A percentile compares a stretch with the other conserved stretches of the same genome.
Conservation (phyloP, 2,329 filamentous ascomycete genomes). For the Sporothrix pseudoabietina region DNA sequence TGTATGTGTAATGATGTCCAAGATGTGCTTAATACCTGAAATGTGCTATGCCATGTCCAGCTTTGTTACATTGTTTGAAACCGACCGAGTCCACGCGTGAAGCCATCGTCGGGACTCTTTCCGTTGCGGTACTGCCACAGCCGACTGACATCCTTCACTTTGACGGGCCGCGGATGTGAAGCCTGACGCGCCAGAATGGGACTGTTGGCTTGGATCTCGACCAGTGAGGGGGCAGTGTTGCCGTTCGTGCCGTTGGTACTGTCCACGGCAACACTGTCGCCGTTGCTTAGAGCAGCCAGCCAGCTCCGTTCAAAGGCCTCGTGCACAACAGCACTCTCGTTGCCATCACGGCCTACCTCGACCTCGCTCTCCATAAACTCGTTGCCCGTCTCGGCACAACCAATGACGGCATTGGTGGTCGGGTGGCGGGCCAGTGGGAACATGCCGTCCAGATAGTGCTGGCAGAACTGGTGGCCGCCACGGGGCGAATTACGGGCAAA, state of each 20-base stretch:
- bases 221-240: constrained; percentile 35
- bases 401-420: constrained; percentile 46
- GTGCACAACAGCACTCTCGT: constrained; percentile 48
- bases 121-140: constrained; percentile 67
- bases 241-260: constrained; percentile 21
- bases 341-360: constrained; percentile 49
- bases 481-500: constrained; percentile 56
- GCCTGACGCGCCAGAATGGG: constrained; percentile 33
- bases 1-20: not conserved
- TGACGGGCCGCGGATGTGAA: constrained; percentile 44
- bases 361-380: constrained; percentile 64
- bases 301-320: constrained; percentile 55
- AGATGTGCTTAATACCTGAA: not conserved
- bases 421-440: constrained; percentile 55
- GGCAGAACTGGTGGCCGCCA: constrained; percentile 61
- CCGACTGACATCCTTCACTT: constrained; percentile 62
- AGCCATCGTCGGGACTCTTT: constrained; percentile 51
- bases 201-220: constrained; percentile 40
- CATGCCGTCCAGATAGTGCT: constrained; percentile 65
- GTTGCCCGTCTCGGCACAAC: constrained; percentile 45
- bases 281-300: constrained; percentile 46
- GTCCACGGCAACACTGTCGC: constrained; percentile 39
- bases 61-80: constrained; percentile 15
- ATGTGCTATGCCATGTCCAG: not conserved
- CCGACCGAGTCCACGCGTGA: not conserved